Evolutionary conservation across 495 filamentous ascomycete genomes (phyloP), one percentile per base, ranked within the genome.

Genomic region (Terfezia boudieri): DNA sequence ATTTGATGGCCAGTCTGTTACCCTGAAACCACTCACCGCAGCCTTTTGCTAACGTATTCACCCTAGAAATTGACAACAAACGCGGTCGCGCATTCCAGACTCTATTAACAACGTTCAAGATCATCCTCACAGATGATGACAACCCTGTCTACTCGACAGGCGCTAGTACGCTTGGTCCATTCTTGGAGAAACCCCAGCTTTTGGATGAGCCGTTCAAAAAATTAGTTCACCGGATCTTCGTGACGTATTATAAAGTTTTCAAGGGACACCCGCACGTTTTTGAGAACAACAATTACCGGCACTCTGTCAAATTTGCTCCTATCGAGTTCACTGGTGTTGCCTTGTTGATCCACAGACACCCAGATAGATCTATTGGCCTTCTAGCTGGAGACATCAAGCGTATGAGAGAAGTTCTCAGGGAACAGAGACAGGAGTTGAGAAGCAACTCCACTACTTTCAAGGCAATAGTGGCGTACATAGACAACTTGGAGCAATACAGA

Each of bases 241-340:
- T 51, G 4, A 54, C 52, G 0, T 65, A 64, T 43, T 51, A 56
- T 36, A 59, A 65, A 23, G 43, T 65, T 9, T 43, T 52, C n/a
- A 56, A 59, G 46, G 54, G 59, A 26, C 57, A 56, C 36, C 64
- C 62, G 3, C 41, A 59, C 6, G 61, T 56, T 4, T 70, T 69
- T 54, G 20, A 53, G 11, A 60, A 65, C 49, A 56, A 63, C 37
- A 48, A 37, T 3, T 63, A 67, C 46, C 60, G 36, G 35, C 60
- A 57, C 20, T 68, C 58, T 37, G 58, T 55, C 55, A 69, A 61
- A 37, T 74, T 73, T 56, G 66, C 72, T 1, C 72, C 72, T 7
- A 52, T 74, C 3, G 72, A 74, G 52, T 61, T 74, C 20, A 57
- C 73, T 32, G 68, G 67, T 35, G 59, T 71, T 9, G 66, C 65